Evolutionary conservation across 176 grass and related monocot genomes (phyloP), one percentile per base, ranked within the genome.

Genomic region (Triticum turgidum): DNA sequence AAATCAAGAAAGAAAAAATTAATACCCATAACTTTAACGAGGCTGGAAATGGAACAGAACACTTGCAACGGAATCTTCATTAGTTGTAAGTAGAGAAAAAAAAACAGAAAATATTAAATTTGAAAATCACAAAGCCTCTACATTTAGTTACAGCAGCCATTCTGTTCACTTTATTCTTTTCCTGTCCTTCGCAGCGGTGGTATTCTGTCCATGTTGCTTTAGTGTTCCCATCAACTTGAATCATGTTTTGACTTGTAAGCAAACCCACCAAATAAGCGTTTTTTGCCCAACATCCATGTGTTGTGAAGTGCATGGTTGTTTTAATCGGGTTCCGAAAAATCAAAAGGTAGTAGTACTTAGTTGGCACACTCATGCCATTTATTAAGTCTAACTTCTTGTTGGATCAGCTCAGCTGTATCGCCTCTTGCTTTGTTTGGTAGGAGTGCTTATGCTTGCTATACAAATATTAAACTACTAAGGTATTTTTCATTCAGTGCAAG

Each of bases 401-500:
- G 61, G 21, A 29, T 66, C 65, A 56, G 15, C n/a, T 68, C n/a
- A 56, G 61, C 44, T 78, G 76, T 51, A 78, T 78, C 73, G 78
- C 44, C 3, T 67, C 34, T 52, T 85, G 62, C 61, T 69, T 77
- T 69, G 35, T 79, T 61, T 70, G 73, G 45, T 61, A 38, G 6
- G 56, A 79, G 65, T 54, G 22, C 47, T 56, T 61, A 42, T 65
- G 29, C 7, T 69, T 86, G 45, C 42, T 59, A 9, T 78, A 35
- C 75, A 86, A 59, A 58, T 70, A 78, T 68, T 79, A 52, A 52
- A 79, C 10, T 86, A 68, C 45, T 6, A n/a, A 29, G 22, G 75
- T 5, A 29, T 39, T 78, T 17, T 21, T 51, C 62, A 78, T 69
- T 65, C 6, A 25, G 62, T 68, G 44, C 8, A 58, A 67, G 52